Evolutionary conservation across 169 alveolate genomes (phyloP).

Genomic region (Plasmodium billcollinsi): DNA sequence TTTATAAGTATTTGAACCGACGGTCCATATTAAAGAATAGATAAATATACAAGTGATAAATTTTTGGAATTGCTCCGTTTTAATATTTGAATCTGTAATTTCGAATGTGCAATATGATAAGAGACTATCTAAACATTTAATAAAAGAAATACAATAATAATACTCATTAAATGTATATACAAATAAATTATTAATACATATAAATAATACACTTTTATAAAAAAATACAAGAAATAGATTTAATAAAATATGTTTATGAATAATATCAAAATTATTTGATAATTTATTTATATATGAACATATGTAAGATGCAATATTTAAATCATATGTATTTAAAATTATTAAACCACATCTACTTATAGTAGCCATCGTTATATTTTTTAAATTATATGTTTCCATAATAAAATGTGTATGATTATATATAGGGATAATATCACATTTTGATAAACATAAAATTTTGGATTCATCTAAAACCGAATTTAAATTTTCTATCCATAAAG

Average conservation of each 20-base stretch:
- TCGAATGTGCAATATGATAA: slow-evolving; percentile 65
- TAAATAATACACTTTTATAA: slow-evolving; percentile 50
- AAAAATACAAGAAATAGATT: slow-evolving; percentile 54
- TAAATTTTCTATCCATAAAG: slow-evolving; percentile 99
- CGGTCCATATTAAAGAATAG: slow-evolving; percentile 64
- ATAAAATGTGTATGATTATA: slow-evolving; percentile 88
- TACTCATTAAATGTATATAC: slow-evolving; percentile 68
- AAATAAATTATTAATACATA: slow-evolving; percentile 50
- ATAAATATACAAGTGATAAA: slow-evolving; percentile 62
- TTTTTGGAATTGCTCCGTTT: slow-evolving; percentile 52
- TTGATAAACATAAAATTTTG: slow-evolving; percentile 96
- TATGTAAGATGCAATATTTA: slow-evolving; percentile 79
- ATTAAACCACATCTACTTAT: slow-evolving; percentile 99
- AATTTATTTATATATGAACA: slow-evolving; percentile 61
- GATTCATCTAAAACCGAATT: slow-evolving; percentile 99
- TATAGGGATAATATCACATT: slow-evolving; percentile 96
- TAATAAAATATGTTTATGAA: slow-evolving; percentile 72
- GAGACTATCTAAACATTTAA: slow-evolving; percentile 62
- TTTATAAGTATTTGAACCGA: slow-evolving; percentile 75
- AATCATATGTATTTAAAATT: slow-evolving; percentile 95
- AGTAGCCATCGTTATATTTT: slow-evolving; percentile 98
- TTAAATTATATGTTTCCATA: slow-evolving; percentile 95
- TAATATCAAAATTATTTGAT: slow-evolving; percentile 65
- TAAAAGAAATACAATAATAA: slow-evolving; percentile 66
- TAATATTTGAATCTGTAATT: slow-evolving; percentile 35